Evolutionary conservation across 2,329 filamentous ascomycete genomes (phyloP), one percentile per base, ranked within the genome.

Genomic region (Cordyceps sp.): DNA sequence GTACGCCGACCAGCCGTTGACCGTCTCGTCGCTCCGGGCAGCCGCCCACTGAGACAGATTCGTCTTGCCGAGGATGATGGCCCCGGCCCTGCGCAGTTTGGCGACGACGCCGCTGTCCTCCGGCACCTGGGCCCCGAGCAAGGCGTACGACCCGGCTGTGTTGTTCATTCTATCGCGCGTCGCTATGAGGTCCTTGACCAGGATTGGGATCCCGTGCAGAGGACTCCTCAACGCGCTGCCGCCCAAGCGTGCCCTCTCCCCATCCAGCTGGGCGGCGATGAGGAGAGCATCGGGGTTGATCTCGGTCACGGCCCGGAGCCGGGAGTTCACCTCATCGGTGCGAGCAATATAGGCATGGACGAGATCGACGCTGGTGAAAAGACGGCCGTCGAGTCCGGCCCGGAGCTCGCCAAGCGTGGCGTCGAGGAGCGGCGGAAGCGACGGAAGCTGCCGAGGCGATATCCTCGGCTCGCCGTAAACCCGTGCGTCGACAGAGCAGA

Each of bases 131-230:
- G 73, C 64, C 0, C 73, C 72, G 0, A 73, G 43, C 0, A 82
- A 57, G 2, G 72, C 65, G 38, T 64, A 76, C 0, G 75, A 81
- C 3, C 76, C 76, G 4, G 73, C 57, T 0, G 55, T 73, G 38
- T 69, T 78, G 43, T 72, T 64, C 69, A 78, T 73, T 36, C 58
- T 47, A 44, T 78, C 73, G 3, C 52, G 46, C 0, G 73, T 78
- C 12, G 66, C 73, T 30, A 80, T 76, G 44, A 74, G 77, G 50
- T 76, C 68, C 48, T 80, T 80, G 52, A 79, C 58, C 5, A 78
- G 50, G 17, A 79, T 65, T 0, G 74, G 75, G 4, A 79, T 61
- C 6, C 75, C 74, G 44, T 79, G 72, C 0, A 78, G 55, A 3
- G 69, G 69, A 1, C 64, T n/a, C n/a, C n/a, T n/a, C n/a, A n/a